phyloP scores from a whole-genome alignment of 805 yeast species.

The Candida boidinii region DNA sequence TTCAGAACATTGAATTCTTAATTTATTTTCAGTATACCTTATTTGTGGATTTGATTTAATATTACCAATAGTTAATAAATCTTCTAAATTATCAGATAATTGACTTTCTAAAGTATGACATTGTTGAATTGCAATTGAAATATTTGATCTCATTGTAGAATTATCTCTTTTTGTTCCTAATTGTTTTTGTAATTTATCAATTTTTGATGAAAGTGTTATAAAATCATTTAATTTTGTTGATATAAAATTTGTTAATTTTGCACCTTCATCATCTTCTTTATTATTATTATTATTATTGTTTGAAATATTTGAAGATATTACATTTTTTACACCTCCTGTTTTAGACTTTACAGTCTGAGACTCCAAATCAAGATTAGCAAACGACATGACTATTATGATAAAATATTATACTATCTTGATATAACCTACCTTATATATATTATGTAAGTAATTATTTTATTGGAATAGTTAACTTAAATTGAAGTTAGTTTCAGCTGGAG shows the following conservation, averaged over 20 bases:
- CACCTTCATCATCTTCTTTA: not conserved
- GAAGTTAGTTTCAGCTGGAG: too few species aligned
- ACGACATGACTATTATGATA: too few species aligned
- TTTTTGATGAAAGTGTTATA: slow-evolving; percentile 38
- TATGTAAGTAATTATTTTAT: too few species aligned
- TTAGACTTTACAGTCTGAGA: slow-evolving; percentile 29
- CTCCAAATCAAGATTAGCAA: slow-evolving; percentile 44
- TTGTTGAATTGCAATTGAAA: slow-evolving; percentile 15
- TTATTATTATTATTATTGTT: not conserved
- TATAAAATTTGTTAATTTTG: slow-evolving; percentile 15
- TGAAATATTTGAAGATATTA: not conserved
- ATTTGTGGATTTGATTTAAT: slow-evolving; percentile 6
- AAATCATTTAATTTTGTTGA: slow-evolving; percentile 35
- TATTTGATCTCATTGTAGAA: slow-evolving; percentile 23
- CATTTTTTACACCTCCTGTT: too few species aligned
- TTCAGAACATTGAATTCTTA: slow-evolving; percentile 47
- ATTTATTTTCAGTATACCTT: slow-evolving; percentile 38
- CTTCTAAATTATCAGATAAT: slow-evolving; percentile 8
- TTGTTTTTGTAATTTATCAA: slow-evolving; percentile 39
- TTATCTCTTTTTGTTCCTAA: slow-evolving; percentile 48
- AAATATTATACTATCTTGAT: too few species aligned
- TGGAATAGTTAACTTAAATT: too few species aligned
- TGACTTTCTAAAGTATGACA: slow-evolving; percentile 11
- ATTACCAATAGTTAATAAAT: slow-evolving; percentile 4
- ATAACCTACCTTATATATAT: too few species aligned